Conservation (phyloP, 352 stramenopile species). For the Phytophthora meadii region DNA sequence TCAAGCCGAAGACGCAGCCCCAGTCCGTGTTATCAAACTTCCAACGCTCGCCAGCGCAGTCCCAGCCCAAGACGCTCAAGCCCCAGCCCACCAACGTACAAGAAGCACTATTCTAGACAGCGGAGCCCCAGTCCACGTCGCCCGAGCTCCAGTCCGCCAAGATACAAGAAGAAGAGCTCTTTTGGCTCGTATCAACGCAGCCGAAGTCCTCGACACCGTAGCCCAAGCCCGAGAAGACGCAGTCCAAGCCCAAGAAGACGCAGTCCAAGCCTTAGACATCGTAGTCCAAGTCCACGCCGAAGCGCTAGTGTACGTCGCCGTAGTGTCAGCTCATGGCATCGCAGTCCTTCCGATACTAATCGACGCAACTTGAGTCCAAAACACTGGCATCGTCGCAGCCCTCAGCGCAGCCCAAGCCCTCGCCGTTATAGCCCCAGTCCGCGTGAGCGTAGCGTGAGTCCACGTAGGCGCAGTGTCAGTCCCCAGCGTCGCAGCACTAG, state of each 20-base stretch:
- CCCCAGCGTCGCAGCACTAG: slow-evolving; percentile 23
- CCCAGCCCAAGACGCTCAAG: slow-evolving; percentile 12
- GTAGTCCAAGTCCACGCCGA: slow-evolving; percentile 10
- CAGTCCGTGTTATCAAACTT: slow-evolving; percentile 5
- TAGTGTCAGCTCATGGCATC: slow-evolving; percentile 3
- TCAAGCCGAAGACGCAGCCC: slow-evolving; percentile 16
- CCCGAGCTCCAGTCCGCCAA: slow-evolving; percentile 14
- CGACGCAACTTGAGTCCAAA: neutral
- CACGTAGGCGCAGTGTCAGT: slow-evolving; percentile 11
- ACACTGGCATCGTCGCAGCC: slow-evolving; percentile 13
- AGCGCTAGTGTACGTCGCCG: slow-evolving; percentile 4
- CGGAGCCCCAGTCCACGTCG: slow-evolving; percentile 14
- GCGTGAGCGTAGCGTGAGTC: slow-evolving; percentile 8
- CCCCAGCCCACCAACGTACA: slow-evolving; percentile 15
- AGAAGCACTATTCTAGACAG: neutral
- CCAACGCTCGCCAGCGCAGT: slow-evolving; percentile 6
- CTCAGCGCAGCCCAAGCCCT: slow-evolving; percentile 4
- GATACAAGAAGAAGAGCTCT: slow-evolving; percentile 8
- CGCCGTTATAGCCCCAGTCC: slow-evolving; percentile 10
- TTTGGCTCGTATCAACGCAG: slow-evolving; percentile 4
- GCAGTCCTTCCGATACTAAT: neutral
- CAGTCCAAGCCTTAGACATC: slow-evolving; percentile 8
- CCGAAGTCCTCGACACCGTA: slow-evolving; percentile 13
- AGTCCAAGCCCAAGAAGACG: slow-evolving; percentile 10
- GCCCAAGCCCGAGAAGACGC: slow-evolving; percentile 4